Evolutionary conservation across 2,329 filamentous ascomycete species (phyloP), one percentile per base, ranked within the genome.

Genomic region (Aspergillus felis): DNA sequence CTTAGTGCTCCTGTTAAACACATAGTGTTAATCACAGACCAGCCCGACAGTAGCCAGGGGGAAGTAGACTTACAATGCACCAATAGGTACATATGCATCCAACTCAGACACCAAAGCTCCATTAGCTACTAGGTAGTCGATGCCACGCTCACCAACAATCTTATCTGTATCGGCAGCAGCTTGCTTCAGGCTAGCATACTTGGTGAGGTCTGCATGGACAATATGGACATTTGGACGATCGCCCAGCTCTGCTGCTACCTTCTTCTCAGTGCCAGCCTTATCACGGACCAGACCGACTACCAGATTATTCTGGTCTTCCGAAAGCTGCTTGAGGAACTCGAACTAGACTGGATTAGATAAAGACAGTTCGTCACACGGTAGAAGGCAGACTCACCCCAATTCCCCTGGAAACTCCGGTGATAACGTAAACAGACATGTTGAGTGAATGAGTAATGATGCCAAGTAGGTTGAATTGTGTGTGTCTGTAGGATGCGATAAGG

Each of bases 271-370:
- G 0, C 68, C 66, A 1, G 66, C 59, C 60, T 80, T 81, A 67
- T 82, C 65, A 22, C 81, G 79, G 22, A 79, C 80, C 0, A 82
- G 66, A 3, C 80, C 81, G 51, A 83, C 67, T 50, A 83, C 75
- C 0, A 67, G 68, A 61, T 81, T 81, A n/a, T 64, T 54, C 3
- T 75, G 65, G 59, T 81, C 68, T 22, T 65, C 62, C 1, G 81
- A 81, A 3, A 82, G 60, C 28, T 79, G 71, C n/a, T 67, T 68
- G 28, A 84, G 58, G 64, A 84, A 80, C 58, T 77, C 81, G 53
- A 76, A 82, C 24, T 51, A 42, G 49, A 27, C 42, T 92, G 90
- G 14, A 94, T 75, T 20, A 94, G 80, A 2, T n/a, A 50, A n/a
- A 12, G 29, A 78, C 1, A 92, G 83, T 38, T n/a, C 17, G 17